Percentiles rank a stretch among this genome's conserved stretches.
These are phyloP conservation scores for Cladobotryum protrusum DNA, from an alignment of 2,329 filamentous ascomycete species.

Conservation along the genomic window DNA sequence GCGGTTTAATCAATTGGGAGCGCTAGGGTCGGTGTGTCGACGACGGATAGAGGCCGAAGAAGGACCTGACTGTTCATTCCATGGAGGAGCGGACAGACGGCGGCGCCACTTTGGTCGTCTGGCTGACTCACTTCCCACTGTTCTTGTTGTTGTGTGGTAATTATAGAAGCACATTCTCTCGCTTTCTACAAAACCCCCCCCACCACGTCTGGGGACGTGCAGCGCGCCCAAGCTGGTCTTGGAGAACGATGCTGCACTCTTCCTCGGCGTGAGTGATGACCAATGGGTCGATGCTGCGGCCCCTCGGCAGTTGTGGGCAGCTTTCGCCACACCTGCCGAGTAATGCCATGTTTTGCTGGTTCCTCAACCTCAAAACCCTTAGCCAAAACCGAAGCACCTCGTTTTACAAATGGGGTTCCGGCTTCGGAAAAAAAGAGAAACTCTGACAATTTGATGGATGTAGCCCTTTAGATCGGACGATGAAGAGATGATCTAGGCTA, in stretches of 20 bases:
- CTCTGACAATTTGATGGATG: slow-evolving; percentile 22
- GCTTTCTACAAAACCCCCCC: slow-evolving; percentile 18
- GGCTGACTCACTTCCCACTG: slow-evolving; percentile 21
- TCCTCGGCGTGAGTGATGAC: slow-evolving; percentile 24
- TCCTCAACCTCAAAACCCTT: slow-evolving; percentile 18
- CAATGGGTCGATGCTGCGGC: slow-evolving; percentile 50
- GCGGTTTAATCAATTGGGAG: not conserved
- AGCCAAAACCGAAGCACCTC: slow-evolving; percentile 19
- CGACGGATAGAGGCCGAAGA: slow-evolving; percentile 19
- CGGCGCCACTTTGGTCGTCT: slow-evolving; percentile 20
- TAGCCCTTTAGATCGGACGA: slow-evolving; percentile 22
- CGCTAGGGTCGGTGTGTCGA: slow-evolving; percentile 2
- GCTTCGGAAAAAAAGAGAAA: slow-evolving; percentile 13
- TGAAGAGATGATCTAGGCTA: slow-evolving; percentile 25
- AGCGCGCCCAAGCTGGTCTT: slow-evolving; percentile 40
- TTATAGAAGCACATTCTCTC: slow-evolving; percentile 19
- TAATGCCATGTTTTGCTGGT: slow-evolving; percentile 22
- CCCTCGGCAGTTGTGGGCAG: slow-evolving; percentile 31
- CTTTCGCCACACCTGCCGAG: slow-evolving; percentile 21
- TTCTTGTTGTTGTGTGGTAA: slow-evolving; percentile 23
- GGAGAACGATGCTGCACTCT: slow-evolving; percentile 20
- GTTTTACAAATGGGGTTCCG: slow-evolving; percentile 18
- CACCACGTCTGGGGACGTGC: slow-evolving; percentile 25
- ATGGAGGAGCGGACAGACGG: slow-evolving; percentile 21
- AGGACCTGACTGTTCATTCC: slow-evolving; percentile 30